Evolutionary conservation across 305 asterid species (phyloP).

Genomic region (Solanum aculeatissimum): DNA sequence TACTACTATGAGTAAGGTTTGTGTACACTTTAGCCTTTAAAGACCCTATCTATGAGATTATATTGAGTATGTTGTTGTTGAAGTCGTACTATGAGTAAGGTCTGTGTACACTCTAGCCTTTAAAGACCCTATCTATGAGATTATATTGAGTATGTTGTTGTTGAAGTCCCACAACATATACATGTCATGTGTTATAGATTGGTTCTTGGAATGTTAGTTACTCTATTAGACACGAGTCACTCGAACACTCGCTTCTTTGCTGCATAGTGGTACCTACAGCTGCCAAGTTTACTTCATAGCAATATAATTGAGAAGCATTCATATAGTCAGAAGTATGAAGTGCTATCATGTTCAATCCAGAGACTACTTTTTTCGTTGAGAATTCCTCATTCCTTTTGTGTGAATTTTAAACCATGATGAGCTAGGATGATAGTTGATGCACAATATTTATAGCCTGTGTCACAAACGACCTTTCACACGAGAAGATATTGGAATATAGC

Average conservation of each 20-base stretch:
- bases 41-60: neutral
- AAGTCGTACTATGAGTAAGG: neutral
- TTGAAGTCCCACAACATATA: neutral
- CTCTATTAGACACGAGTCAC: neutral
- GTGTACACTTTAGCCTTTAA: too few species aligned
- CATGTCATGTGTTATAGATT: neutral
- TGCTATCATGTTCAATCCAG: neutral
- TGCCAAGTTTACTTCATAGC: neutral
- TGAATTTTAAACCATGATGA: neutral
- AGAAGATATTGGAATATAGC: neutral
- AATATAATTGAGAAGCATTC: neutral
- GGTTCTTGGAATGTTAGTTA: neutral
- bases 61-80: neutral
- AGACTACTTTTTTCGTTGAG: too few species aligned
- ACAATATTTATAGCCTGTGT: neutral
- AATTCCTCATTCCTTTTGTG: too few species aligned
- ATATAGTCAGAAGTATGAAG: neutral
- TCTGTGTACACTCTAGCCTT: neutral
- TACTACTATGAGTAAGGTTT: neutral
- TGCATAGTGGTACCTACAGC: neutral
- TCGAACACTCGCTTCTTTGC: neutral
- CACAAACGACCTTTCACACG: neutral
- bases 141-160: neutral
- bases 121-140: neutral
- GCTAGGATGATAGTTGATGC: neutral